Evolutionary conservation across 495 filamentous ascomycete species (phyloP), one percentile per base, ranked within the genome.

Genomic region (Chaetomidium leptoderma): DNA sequence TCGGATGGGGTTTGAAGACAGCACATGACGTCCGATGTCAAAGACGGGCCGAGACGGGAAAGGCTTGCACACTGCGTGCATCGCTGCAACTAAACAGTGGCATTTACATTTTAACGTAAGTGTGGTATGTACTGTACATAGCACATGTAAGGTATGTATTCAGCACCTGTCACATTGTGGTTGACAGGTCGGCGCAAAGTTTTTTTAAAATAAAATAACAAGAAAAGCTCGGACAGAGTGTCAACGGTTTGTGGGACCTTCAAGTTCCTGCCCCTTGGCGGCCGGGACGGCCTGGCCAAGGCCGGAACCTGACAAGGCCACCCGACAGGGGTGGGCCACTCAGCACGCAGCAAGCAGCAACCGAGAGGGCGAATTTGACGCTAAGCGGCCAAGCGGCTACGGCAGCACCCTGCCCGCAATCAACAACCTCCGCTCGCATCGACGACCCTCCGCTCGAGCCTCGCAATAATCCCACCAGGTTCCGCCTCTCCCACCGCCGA

Each of bases 301-400:
- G 30, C 33, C 40, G n/a, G 26, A 17, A 9, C 29, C 23, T 4
- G 7, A 46, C 4, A 26, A 29, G 9, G 44, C 8, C 14, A 13
- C 9, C 6, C 44, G 13, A 42, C 17, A 42, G 39, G 44, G 24
- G 35, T 40, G 42, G 48, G 23, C 23, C 16, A 29, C 11, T 40
- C 2, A 23, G 51, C 27, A 21, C 17, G 36, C 23, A 23, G 23
- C 21, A 11, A 19, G 19, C 27, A 49, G 49, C 16, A 40, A 32
- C 46, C 26, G 27, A 37, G 33, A 29, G 55, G 37, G 45, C 35
- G 35, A 52, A 56, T 48, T 48, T 44, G 29, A 36, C 60, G 50
- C 59, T 62, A 62, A 37, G 53, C 52, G 39, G 45, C 51, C 44
- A 62, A 58, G 55, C 60, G 60, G 60, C 60, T 59, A 59, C 60